Base-by-base conservation (phyloP, 1,139 yeast genomes). In the Yamadazyma blattariae region DNA sequence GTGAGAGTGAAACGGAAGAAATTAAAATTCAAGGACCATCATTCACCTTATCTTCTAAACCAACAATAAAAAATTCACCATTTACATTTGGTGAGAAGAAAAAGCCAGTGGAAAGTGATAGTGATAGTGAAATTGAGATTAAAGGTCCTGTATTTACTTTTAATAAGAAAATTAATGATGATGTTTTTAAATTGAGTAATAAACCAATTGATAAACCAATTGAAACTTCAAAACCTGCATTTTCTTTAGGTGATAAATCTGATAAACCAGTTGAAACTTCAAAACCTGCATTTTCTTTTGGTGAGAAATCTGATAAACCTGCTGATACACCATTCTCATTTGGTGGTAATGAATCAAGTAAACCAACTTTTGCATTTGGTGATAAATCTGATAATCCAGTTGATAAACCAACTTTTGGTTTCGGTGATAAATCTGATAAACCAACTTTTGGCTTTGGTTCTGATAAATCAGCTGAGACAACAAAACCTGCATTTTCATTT, bases 91-190 rank as follows among this genome's bases (percentile, higher is more conserved):
- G 68, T 7, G 69, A 75, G 16, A 77, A 70, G 38, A 58, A 23
- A n/a, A 47, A 21, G 53, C 59, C 27, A 33, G 60, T 52, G 28
- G 51, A 47, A 2, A 56, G 56, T 16, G 65, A 62, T 37, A 56
- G 67, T 2, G 78, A 68, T 31, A 62, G 72, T 12, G 83, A 78
- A 34, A 56, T 77, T 13, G 77, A 74, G 46, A 73, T 79, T 17
- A 73, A 79, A 45, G 90, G 89, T 4, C 90, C 90, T 15, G 59
- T 74, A 11, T 83, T 83, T 50, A 68, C 71, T 5, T 72, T 80
- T 44, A 56, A 64, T 36, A 74, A 75, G 38, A 57, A 64, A 7
- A 67, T 73, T 13, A 63, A 68, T 38, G 77, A 68, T 34, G 65
- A 61, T 40, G 73, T 74, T 1, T 78, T 78, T 54, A 77, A 75